Conservation (phyloP, 2,329 filamentous ascomycete genomes). For the Fusarium sterilihyphosum region DNA sequence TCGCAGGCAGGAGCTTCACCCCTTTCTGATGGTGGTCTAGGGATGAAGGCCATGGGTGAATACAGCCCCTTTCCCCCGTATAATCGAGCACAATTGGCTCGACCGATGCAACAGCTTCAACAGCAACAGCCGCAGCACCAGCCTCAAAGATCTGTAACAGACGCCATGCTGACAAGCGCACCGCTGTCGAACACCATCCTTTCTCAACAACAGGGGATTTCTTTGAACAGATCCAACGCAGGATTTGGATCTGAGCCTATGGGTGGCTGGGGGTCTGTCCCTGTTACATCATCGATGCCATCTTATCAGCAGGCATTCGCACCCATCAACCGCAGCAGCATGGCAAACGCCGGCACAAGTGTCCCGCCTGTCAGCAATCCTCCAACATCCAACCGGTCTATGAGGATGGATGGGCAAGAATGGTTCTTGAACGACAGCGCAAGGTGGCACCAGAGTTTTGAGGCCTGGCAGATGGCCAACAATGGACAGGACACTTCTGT, state of each 20-base stretch:
- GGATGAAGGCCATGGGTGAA: slow-evolving; percentile 40
- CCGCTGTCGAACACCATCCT: slow-evolving; percentile 15
- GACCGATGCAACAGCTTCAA: slow-evolving; percentile 34
- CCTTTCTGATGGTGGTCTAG: slow-evolving; percentile 43
- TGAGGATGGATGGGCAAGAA: slow-evolving; percentile 61
- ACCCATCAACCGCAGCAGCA: slow-evolving; percentile 27
- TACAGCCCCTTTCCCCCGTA: slow-evolving; percentile 51
- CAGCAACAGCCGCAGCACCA: slow-evolving; percentile 14
- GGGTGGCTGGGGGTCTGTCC: slow-evolving; percentile 40
- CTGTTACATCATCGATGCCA: slow-evolving; percentile 31
- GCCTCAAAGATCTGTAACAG: slow-evolving; percentile 21
- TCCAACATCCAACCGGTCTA: slow-evolving; percentile 30
- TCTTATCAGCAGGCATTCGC: slow-evolving; percentile 37
- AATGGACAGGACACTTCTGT: slow-evolving; percentile 39
- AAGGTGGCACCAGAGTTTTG: slow-evolving; percentile 67
- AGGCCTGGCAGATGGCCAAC: slow-evolving; percentile 59
- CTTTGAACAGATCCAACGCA: slow-evolving; percentile 35
- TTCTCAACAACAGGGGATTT: slow-evolving; percentile 30
- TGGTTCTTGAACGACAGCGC: slow-evolving; percentile 68
- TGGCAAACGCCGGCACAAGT: slow-evolving; percentile 18
- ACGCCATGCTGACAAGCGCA: slow-evolving; percentile 24
- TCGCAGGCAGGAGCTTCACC: slow-evolving; percentile 49
- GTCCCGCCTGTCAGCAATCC: slow-evolving; percentile 36
- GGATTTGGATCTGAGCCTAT: slow-evolving; percentile 40
- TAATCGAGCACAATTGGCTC: slow-evolving; percentile 40